Base-by-base conservation (phyloP, 2,329 filamentous ascomycete genomes). In the Claviceps maximensis region DNA sequence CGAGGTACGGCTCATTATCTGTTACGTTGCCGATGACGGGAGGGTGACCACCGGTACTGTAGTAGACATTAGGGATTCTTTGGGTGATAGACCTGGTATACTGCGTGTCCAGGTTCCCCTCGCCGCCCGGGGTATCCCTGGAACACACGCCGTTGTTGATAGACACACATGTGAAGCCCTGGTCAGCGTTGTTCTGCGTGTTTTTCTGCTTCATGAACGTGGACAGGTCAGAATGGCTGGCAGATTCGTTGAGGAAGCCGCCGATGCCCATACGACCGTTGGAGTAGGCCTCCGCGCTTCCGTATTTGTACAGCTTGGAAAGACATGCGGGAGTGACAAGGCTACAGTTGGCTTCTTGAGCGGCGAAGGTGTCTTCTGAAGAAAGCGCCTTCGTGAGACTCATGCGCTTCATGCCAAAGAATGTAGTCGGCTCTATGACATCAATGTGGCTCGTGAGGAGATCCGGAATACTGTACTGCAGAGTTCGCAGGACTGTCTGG, bases 1-100 rank as follows among this genome's bases (percentile, higher is more conserved):
- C 76, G 1, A 86, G 71, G 63, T 84, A 87, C 0, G 82, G 82
- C 68, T 86, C 83, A 63, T 86, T 84, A 33, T 49, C 33, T n/a
- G 50, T n/a, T 6, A 31, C 29, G 31, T 25, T 49, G 27, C 49
- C 53, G 17, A 47, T 49, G 21, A 33, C 50, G 15, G 47, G 51
- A 2, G 47, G 40, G 4, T 38, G 21, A 13, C 54, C 54, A 23
- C 49, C 53, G 23, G 53, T 51, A 45, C 53, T 54, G 53, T 54
- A 54, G 38, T 21, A 54, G 25, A 54, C 49, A 27, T 51, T 51
- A 36, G 53, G 49, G 8, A 54, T 36, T 3, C 23, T 51, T 13
- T 51, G 21, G 2, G 49, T 51, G 17, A 54, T 54, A 19, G 45
- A 49, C 21, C 53, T 33, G 4, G 27, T 49, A 27, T 51, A 51